Evolutionary conservation across 1,284 basidiomycete genomes (phyloP).

Genomic region (Marasmius oreades): DNA sequence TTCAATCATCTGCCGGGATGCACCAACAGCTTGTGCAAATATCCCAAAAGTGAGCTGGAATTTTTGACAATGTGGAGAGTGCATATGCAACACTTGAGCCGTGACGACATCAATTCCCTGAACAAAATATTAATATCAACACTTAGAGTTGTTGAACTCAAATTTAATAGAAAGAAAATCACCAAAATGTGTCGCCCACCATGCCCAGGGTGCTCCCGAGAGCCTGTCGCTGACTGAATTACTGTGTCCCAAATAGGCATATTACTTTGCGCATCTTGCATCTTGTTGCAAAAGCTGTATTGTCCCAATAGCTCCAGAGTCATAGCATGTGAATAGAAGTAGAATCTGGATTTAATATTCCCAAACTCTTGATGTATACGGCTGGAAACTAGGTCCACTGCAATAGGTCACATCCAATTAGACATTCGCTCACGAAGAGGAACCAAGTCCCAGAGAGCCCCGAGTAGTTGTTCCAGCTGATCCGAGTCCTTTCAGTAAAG

Average conservation of each 20-base stretch:
- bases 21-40: not conserved
- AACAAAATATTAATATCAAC: no score
- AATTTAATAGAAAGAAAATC: not conserved
- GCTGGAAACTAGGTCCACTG: not conserved
- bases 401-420: not conserved
- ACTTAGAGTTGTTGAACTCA: no score
- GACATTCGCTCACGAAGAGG: not conserved
- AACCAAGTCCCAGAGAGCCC: not conserved
- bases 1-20: conserved; percentile 4
- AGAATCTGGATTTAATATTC: not conserved
- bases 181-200: not conserved
- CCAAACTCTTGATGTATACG: not conserved
- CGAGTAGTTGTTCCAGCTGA: not conserved
- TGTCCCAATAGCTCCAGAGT: not conserved
- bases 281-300: not conserved
- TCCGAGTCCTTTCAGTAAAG: not conserved
- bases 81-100: conserved; percentile 2
- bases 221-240: not conserved
- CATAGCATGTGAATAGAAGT: not conserved
- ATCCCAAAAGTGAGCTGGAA: conserved; percentile 3
- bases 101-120: no score
- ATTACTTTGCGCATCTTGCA: not conserved
- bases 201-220: not conserved
- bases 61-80: not conserved
- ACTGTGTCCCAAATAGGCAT: not conserved